Conservation (phyloP, 495 filamentous ascomycete species). For the Penicillium nucicola region DNA sequence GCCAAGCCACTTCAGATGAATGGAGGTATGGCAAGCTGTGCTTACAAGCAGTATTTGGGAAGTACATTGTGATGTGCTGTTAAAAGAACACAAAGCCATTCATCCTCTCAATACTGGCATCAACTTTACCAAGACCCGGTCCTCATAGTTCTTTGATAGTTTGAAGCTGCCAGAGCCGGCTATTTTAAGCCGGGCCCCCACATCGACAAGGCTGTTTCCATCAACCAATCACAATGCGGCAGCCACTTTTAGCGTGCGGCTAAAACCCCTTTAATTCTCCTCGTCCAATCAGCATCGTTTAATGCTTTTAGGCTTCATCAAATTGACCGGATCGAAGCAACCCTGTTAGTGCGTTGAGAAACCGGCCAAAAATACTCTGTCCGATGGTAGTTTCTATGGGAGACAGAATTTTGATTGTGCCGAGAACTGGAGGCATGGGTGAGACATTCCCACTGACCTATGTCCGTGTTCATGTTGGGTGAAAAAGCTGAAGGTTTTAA, state of each 20-base stretch:
- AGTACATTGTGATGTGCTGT: background rate
- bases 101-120: too few relatives aligned
- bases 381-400: background rate
- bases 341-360: background rate
- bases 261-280: background rate
- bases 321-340: background rate
- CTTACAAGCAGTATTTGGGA: background rate
- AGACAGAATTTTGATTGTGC: slow-evolving; percentile 1
- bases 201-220: background rate
- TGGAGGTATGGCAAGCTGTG: slow-evolving; percentile 2
- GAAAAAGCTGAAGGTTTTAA: background rate
- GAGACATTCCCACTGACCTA: background rate
- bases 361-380: background rate
- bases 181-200: slow-evolving; percentile 4
- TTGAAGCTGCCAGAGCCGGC: background rate
- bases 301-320: background rate
- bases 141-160: too few relatives aligned
- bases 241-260: background rate
- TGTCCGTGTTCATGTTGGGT: background rate
- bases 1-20: slow-evolving; percentile 4
- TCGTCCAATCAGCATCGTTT: too few relatives aligned
- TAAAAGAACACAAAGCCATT: background rate
- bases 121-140: too few relatives aligned
- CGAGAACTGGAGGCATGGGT: background rate
- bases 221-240: background rate